Evolutionary conservation across 768 basidiomycete genomes (phyloP).

Genomic region (Antrodiella citrinella): DNA sequence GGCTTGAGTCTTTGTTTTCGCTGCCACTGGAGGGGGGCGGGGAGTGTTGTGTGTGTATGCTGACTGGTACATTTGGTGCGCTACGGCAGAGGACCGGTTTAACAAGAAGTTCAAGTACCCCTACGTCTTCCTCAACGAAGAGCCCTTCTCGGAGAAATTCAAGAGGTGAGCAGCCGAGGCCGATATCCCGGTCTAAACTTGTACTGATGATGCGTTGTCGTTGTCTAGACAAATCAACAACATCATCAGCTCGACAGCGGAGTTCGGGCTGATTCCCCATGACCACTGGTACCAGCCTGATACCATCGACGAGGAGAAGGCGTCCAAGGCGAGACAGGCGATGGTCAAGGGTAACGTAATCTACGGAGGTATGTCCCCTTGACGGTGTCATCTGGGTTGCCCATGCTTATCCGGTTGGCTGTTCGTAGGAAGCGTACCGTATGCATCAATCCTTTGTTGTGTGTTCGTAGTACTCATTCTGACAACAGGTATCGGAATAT

Average conservation of each 20-base stretch:
- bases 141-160: constrained; percentile 66
- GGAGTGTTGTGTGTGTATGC: not conserved
- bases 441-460: constrained; percentile 24
- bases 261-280: constrained; percentile 72
- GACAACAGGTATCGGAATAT: constrained; percentile 86
- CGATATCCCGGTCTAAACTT: not conserved
- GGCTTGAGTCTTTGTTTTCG: not conserved
- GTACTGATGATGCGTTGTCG: too few species aligned
- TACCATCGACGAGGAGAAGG: constrained; percentile 55
- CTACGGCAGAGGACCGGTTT: constrained; percentile 44
- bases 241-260: constrained; percentile 54
- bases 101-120: constrained; percentile 64
- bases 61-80: not conserved
- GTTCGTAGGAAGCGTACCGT: constrained; percentile 62
- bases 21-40: not conserved
- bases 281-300: constrained; percentile 78
- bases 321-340: constrained; percentile 35
- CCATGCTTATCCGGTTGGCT: not conserved
- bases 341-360: constrained; percentile 54
- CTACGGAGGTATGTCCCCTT: constrained; percentile 33
- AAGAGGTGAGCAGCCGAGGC: constrained; percentile 35
- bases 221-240: constrained; percentile 45
- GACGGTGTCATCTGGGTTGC: not conserved
- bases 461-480: not conserved
- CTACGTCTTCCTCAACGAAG: constrained; percentile 82